Base-by-base conservation (phyloP, 345 rosid genomes). In the Limnanthes douglasii region DNA sequence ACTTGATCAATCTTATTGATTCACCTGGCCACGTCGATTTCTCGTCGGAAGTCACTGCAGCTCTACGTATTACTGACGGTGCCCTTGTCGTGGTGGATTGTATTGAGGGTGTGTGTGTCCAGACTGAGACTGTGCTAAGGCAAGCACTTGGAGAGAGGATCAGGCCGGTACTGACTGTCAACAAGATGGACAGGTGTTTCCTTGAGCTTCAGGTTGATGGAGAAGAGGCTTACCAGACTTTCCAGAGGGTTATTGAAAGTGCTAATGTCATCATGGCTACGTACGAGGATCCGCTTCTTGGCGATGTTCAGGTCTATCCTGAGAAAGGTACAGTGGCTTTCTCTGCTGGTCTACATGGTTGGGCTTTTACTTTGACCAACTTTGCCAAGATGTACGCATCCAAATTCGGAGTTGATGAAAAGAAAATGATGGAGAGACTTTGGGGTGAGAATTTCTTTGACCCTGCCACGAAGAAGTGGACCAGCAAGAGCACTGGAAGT, bases 161-260 rank as follows among this genome's bases (percentile, higher is more conserved):
- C 37, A 59, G 75, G 61, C 93, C 93, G 10, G 86, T 80, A 3
- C 37, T 80, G 70, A 80, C 93, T 9, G 93, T 80, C 2, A 80
- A 80, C 67, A 80, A 80, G 71, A 80, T 80, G 93, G 86, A 80
- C 66, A 70, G 93, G 50, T 80, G 93, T 45, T 80, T 80, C 72
- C 77, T 80, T 21, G 93, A 80, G 63, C 86, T 80, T 6, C 93
- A 80, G 65, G 73, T 80, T 39, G 86, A 80, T 56, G 93, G 93
- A 18, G 93, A 80, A 63, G 93, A 80, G 62, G 93, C 93, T 3
- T 80, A 64, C 45, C 84, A 74, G 43, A 70, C 66, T 0, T 75
- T 75, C 66, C 45, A 28, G 24, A 70, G 78, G 60, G 78, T 75
- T 21, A 65, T 75, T 57, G 85, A 75, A 47, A 75, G 68, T 41